Conservation (phyloP, 805 yeast genomes). For the Yamadazyma laniorum region DNA sequence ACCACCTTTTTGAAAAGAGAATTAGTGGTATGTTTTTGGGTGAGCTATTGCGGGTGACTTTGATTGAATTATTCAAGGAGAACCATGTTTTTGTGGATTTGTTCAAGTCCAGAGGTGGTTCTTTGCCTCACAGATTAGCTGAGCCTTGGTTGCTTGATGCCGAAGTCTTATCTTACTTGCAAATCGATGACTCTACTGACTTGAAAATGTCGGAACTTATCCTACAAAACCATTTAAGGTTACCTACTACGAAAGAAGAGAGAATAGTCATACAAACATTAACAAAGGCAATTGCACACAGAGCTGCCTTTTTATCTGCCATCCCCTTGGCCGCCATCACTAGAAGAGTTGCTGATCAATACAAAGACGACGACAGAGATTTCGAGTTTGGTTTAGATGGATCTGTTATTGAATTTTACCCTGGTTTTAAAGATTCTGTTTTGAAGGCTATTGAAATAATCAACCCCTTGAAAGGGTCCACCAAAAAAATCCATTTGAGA, state of each 20-base stretch:
- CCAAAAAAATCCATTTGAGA: conserved; percentile 69
- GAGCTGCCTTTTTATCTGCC: conserved; percentile 90
- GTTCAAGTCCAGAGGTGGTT: conserved; percentile 36
- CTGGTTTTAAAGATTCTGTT: conserved; percentile 78
- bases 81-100: conserved; percentile 60
- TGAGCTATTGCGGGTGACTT: conserved; percentile 73
- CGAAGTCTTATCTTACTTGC: conserved; percentile 81
- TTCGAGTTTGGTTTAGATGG: conserved; percentile 97
- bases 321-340: conserved; percentile 89
- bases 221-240: conserved; percentile 61
- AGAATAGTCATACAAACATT: conserved; percentile 69
- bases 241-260: conserved; percentile 69
- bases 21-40: conserved; percentile 93
- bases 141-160: conserved; percentile 78
- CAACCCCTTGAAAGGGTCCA: conserved; percentile 71
- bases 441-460: conserved; percentile 74
- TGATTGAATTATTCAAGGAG: conserved; percentile 63
- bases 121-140: conserved; percentile 61
- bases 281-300: conserved; percentile 75
- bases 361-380: conserved; percentile 49
- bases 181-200: conserved; percentile 77
- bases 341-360: conserved; percentile 59
- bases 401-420: conserved; percentile 88
- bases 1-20: conserved; percentile 89
- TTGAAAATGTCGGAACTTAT: conserved; percentile 69